Conservation (phyloP, 2,329 filamentous ascomycete genomes). For the Fusarium papillatum region DNA sequence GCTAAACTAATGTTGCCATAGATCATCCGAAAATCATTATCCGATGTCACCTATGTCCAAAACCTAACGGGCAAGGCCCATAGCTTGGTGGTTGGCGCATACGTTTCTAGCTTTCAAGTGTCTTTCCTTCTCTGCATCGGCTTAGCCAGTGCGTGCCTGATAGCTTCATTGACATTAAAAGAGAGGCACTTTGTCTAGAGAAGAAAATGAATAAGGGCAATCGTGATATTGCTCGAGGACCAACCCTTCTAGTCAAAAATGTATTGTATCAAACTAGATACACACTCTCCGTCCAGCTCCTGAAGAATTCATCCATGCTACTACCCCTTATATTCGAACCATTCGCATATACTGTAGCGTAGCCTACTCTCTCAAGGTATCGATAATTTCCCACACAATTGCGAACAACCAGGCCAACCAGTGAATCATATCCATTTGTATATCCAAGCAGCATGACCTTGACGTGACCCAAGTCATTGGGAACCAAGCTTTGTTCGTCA, state of each 20-base stretch:
- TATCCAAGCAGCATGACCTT: not conserved
- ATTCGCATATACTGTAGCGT: not conserved
- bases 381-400: not conserved
- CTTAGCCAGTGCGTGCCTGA: not conserved
- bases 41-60: not conserved
- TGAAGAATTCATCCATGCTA: not conserved
- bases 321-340: not conserved
- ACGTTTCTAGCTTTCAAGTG: not conserved
- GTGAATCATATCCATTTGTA: not conserved
- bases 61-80: not conserved
- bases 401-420: not conserved
- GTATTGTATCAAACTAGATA: not conserved
- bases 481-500: not conserved
- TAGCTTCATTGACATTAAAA: not conserved
- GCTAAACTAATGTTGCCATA: not conserved
- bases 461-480: not conserved
- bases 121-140: not conserved
- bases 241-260: not conserved
- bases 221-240: not conserved
- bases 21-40: not conserved
- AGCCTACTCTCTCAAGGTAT: not conserved
- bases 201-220: not conserved
- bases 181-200: not conserved
- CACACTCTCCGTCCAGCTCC: not conserved
- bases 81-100: not conserved